Evolutionary conservation across 2,329 filamentous ascomycete species (phyloP), one percentile per base, ranked within the genome.

Genomic region (Tolypocladium amazonense): DNA sequence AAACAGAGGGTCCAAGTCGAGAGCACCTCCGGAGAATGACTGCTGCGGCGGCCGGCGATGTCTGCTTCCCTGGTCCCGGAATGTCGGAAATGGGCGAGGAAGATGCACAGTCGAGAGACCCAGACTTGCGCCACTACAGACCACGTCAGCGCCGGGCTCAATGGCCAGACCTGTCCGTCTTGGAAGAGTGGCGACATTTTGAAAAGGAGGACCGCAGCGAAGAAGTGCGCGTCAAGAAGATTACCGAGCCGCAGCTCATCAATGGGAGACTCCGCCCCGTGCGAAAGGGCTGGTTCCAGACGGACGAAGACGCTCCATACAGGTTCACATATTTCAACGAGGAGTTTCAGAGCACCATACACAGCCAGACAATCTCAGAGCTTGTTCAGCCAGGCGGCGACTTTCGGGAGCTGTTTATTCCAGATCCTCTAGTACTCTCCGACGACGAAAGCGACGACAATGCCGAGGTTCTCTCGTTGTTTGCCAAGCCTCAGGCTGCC

Each of bases 291-390:
- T 99, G 93, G 93, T 93, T 91, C 71, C 84, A 88, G 45, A 86
- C 90, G 58, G 90, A 94, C 64, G 92, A 96, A 62, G 93, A 97
- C 64, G 86, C 88, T 0, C 94, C 94, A 0, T 97, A 95, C 72
- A 85, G 94, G 33, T 99, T 97, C 72, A 97, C 94, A 0, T 99
- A 99, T 73, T 99, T 99, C 80, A 97, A 97, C 72, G 94, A 97
- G 71, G 91, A 96, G 63, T 91, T 97, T 59, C 88, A 91, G 68
- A 95, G 90, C 72, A 99, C 94, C 0, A 95, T 99, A 62, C 94
- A 99, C 73, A 94, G 92, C 62, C 90, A 96, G 73, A 94, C 89
- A 0, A 96, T 99, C 60, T 96, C 92, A 2, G 94, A 97, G 71
- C 81, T 99, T 25, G 83, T 95, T 11, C 92, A 96, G 65, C 87